Evolutionary conservation across 2,329 filamentous ascomycete genomes (phyloP).

Genomic region (Lasiodiplodia sp.): DNA sequence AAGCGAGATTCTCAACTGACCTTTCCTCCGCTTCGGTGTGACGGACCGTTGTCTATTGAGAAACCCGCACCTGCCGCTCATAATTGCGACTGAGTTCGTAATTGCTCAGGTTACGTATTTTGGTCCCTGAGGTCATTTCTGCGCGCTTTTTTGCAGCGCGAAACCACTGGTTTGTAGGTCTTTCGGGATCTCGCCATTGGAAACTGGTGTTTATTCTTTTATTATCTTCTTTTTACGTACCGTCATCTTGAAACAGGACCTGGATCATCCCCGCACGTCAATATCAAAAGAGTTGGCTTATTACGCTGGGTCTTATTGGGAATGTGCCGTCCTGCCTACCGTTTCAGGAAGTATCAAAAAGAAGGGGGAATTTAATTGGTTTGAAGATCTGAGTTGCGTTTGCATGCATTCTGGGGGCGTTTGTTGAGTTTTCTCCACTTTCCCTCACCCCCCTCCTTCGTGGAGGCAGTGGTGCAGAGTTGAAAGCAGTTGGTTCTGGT

Average conservation of each 20-base stretch:
- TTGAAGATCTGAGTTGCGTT: conserved; percentile 42
- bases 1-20: conserved; percentile 51
- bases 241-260: neutral
- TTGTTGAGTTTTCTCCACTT: conserved; percentile 34
- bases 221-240: conserved; percentile 34
- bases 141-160: conserved; percentile 33
- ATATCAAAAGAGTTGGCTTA: neutral
- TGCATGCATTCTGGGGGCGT: conserved; percentile 41
- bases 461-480: conserved; percentile 31
- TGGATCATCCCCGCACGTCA: conserved; percentile 18
- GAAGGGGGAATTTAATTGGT: conserved; percentile 42
- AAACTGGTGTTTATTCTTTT: conserved; percentile 48
- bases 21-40: conserved; percentile 50
- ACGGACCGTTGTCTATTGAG: conserved; percentile 43
- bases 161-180: conserved; percentile 50
- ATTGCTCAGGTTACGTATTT: conserved; percentile 52
- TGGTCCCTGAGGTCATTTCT: conserved; percentile 45
- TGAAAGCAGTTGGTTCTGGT: conserved; percentile 30
- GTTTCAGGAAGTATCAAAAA: neutral
- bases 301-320: neutral
- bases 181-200: conserved; percentile 42
- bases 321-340: conserved; percentile 4
- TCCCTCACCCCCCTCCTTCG: conserved; percentile 32
- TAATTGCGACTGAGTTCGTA: conserved; percentile 48
- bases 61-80: conserved; percentile 27